These are phyloP conservation scores for Neospermospora avenae DNA, from an alignment of 2,329 filamentous ascomycete species.

Conservation along the genomic window DNA sequence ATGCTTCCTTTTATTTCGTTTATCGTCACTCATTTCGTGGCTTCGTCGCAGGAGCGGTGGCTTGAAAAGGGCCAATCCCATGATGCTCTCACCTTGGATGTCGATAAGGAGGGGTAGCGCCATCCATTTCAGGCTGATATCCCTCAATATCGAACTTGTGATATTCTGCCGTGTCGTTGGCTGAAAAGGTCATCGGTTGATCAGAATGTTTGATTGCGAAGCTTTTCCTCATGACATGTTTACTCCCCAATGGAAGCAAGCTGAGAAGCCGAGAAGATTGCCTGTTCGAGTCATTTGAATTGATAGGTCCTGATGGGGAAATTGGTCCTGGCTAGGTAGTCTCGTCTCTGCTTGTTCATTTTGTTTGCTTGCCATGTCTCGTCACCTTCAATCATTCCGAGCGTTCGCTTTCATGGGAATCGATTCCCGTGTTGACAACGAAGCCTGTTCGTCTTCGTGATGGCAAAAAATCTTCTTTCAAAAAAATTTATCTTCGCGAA, in stretches of 20 bases:
- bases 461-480: too few species aligned
- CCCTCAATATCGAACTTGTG: background rate
- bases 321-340: background rate
- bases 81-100: background rate
- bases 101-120: background rate
- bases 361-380: background rate
- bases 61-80: background rate
- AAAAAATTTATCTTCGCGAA: too few species aligned
- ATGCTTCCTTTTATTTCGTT: too few species aligned
- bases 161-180: background rate
- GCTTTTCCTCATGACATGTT: background rate
- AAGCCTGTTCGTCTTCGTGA: too few species aligned
- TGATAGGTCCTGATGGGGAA: background rate
- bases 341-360: background rate
- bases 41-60: background rate
- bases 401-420: background rate
- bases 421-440: too few species aligned
- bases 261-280: background rate
- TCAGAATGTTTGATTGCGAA: background rate
- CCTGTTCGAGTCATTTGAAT: background rate
- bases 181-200: background rate
- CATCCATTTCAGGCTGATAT: background rate
- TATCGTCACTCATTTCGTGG: background rate
- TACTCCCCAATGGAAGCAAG: background rate
- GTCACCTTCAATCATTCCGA: background rate